phyloP scores from a whole-genome alignment of 148 eudicot species.

The Camellia granthamiana region DNA sequence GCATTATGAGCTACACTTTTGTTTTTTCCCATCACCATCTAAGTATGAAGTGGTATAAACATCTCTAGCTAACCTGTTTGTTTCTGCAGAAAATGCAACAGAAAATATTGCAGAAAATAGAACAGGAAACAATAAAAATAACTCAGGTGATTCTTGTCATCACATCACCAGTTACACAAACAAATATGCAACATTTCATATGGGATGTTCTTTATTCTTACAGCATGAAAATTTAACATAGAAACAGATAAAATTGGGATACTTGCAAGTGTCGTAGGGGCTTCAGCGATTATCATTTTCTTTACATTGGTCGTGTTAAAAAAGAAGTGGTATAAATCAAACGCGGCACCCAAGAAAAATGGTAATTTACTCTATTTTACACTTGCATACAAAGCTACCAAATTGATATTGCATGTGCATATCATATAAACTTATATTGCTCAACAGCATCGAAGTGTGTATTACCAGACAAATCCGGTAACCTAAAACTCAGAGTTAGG shows the following conservation, averaged over 20 bases:
- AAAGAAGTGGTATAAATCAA: constrained; percentile 13
- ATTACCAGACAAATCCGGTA: constrained; percentile 20
- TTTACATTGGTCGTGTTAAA: not conserved
- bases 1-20: not conserved
- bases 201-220: constrained; percentile 2
- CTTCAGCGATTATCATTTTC: not conserved
- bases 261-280: constrained; percentile 9
- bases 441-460: constrained; percentile 19
- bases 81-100: not conserved
- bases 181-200: not conserved
- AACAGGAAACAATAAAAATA: not conserved
- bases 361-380: not conserved
- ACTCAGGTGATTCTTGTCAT: constrained; percentile 5
- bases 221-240: not conserved
- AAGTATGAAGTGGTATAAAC: not conserved
- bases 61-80: not conserved
- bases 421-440: not conserved
- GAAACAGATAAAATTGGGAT: constrained; percentile 16
- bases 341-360: not conserved
- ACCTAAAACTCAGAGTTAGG: constrained; percentile 22
- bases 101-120: not conserved
- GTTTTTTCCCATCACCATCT: not conserved
- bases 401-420: not conserved
- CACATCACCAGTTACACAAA: not conserved
- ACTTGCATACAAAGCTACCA: not conserved